Conservation (phyloP, 768 basidiomycete genomes). For the Cystofilobasidium capitatum region DNA sequence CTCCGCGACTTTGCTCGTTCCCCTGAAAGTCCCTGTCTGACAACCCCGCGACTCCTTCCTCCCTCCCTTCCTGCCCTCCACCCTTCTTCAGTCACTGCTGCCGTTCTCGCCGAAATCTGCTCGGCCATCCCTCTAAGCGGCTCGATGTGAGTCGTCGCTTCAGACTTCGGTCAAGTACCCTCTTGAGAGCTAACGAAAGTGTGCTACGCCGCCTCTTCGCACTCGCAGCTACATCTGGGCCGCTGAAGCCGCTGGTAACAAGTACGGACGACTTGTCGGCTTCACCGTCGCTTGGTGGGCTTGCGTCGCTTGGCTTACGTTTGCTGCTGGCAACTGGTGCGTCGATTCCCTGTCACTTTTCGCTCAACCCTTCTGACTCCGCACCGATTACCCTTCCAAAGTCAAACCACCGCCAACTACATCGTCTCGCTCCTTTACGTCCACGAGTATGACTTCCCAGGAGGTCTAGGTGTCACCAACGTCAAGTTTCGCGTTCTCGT, state of each 20-base stretch:
- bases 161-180: no score
- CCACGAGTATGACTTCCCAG: constrained; percentile 72
- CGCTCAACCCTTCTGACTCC: neutral
- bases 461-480: constrained; percentile 59
- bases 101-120: constrained; percentile 71
- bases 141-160: no score
- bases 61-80: neutral
- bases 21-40: neutral
- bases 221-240: constrained; percentile 94
- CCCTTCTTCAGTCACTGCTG: neutral
- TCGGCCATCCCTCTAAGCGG: constrained; percentile 65
- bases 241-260: constrained; percentile 80
- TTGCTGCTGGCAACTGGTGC: constrained; percentile 71
- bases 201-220: neutral
- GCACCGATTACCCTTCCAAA: constrained; percentile 1
- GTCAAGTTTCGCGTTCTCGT: constrained; percentile 77
- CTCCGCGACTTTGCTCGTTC: neutral
- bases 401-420: constrained; percentile 76
- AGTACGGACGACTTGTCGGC: constrained; percentile 74
- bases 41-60: no score
- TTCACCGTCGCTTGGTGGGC: constrained; percentile 91
- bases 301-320: constrained; percentile 93
- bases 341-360: neutral
- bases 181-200: no score
- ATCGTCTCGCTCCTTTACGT: constrained; percentile 73